Conservation (phyloP, 2,329 filamentous ascomycete genomes). For the Fusarium drepaniforme region DNA sequence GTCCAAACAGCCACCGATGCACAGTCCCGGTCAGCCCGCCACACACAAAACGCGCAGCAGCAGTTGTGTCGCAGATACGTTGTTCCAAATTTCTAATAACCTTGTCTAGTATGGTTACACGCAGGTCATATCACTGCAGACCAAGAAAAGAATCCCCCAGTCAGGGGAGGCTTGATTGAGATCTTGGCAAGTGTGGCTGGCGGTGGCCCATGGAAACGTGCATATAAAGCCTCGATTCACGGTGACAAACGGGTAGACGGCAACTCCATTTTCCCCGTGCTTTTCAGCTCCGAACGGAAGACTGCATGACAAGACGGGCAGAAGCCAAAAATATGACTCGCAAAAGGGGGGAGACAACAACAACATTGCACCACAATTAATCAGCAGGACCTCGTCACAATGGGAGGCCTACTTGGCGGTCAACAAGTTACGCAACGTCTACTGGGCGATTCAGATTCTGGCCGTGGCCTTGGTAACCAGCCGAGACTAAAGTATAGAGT, state of each 20-base stretch:
- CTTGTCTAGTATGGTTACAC: slow-evolving; percentile 2
- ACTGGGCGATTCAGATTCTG: slow-evolving; percentile 27
- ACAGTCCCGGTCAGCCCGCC: slow-evolving; percentile 15
- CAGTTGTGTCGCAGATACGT: slow-evolving; percentile 3
- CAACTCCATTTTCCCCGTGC: background rate
- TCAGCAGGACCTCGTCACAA: slow-evolving; percentile 2
- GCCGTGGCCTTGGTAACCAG: slow-evolving; percentile 25
- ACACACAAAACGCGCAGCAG: slow-evolving; percentile 18
- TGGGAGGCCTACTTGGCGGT: slow-evolving; percentile 20
- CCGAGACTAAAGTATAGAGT: slow-evolving; percentile 33
- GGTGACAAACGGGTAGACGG: background rate
- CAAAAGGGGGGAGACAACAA: slow-evolving; percentile 1
- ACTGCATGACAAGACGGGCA: slow-evolving; percentile 12
- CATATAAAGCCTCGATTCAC: slow-evolving; percentile 10
- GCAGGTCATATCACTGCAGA: background rate
- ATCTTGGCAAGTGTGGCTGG: background rate
- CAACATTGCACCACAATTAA: background rate
- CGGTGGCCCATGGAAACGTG: slow-evolving; percentile 20
- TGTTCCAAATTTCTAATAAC: background rate
- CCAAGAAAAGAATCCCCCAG: background rate
- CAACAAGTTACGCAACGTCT: slow-evolving; percentile 23
- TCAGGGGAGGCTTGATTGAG: background rate
- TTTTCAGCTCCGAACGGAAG: slow-evolving; percentile 9
- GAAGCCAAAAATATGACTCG: background rate
- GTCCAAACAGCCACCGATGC: slow-evolving; percentile 8